Base-by-base conservation (phyloP, 129 eudicot genomes). In the Logfia minima region DNA sequence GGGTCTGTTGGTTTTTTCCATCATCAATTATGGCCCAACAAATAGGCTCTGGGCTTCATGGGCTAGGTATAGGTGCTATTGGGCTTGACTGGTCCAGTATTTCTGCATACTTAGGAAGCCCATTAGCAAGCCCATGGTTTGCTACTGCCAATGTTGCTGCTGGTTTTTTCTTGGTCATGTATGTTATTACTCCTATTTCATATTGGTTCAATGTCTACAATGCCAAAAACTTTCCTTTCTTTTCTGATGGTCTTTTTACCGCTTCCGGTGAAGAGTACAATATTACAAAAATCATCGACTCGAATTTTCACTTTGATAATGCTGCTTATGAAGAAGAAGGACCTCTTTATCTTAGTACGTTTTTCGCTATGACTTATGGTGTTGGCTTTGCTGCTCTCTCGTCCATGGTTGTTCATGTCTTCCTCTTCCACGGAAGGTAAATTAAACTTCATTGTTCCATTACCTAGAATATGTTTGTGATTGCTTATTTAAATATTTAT, bases 81-180 rank as follows among this genome's bases (percentile, higher is more conserved):
- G 96, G 99, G 60, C 80, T 95, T 1, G 99, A 95, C 41, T 95
- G 99, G 96, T 88, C 97, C 78, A 84, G 89, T 51, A 85, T 92
- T 23, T 91, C 97, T 4, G 83, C 99, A 2, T 95, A 89, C 80
- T 89, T 95, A 10, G 99, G 97, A 52, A 95, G 99, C 81, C 95
- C 96, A 48, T 77, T 91, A 18, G 99, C 99, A 34, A 91, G 99
- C 82, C 99, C 97, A 22, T 95, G 99, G 96, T 95, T 95, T 68
- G 97, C 97, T 63, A 91, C 97, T 14, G 96, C 96, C 64, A 95
- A 95, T 84, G 97, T 95, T 16, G 99, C 97, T 29, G 97, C 82
- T 56, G 99, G 99, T n/a, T 95, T 84, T 65, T 77, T 89, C 45
- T 31, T 91, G 23, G 88, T 95, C 17, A 95, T 95, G 99, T 95